Evolutionary conservation across 495 filamentous ascomycete species (phyloP), one percentile per base, ranked within the genome.

Genomic region (Sordaria brevicollis): DNA sequence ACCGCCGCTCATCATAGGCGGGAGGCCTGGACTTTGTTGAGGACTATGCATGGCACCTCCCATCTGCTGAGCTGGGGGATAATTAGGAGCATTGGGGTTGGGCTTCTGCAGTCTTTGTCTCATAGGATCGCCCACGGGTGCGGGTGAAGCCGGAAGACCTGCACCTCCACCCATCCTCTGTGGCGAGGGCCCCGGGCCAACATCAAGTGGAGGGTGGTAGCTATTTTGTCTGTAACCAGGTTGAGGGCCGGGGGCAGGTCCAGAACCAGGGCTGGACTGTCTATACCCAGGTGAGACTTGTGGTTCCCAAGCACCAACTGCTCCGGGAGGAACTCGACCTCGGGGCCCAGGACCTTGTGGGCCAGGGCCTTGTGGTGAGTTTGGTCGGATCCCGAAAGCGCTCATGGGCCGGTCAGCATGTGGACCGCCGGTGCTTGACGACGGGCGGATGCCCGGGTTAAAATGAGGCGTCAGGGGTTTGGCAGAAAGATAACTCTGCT

Each of bases 381-480:
- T 71, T 0, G 84, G 81, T 25, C 81, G 87, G 74, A 91, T 89
- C 17, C 89, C 88, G 76, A 90, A 90, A 13, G 90, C 88, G 70
- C 89, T 91, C 66, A 82, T 84, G 11, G 90, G 88, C 2, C 90
- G 86, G 71, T 87, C 86, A 17, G 85, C 83, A 38, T 74, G 78
- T 1, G 83, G 86, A 37, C 80, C 13, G 17, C 49, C 77, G 10
- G 71, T 65, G n/a, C 41, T 79, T 70, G 71, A 49, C 67, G 76
- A 80, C 68, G 76, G 78, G 70, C 76, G 82, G 70, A 76, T 79
- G 49, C 70, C 71, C 9, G 78, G 76, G 70, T 81, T 81, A 36
- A 76, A 76, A 69, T 81, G 72, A 57, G 79, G 74, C 66, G 80
- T 74, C 37, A 76, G 66, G 13, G 49, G 49, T 62, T 62, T 62